Evolutionary conservation across 1,139 yeast species (phyloP).

Genomic region (Pichia sp.): DNA sequence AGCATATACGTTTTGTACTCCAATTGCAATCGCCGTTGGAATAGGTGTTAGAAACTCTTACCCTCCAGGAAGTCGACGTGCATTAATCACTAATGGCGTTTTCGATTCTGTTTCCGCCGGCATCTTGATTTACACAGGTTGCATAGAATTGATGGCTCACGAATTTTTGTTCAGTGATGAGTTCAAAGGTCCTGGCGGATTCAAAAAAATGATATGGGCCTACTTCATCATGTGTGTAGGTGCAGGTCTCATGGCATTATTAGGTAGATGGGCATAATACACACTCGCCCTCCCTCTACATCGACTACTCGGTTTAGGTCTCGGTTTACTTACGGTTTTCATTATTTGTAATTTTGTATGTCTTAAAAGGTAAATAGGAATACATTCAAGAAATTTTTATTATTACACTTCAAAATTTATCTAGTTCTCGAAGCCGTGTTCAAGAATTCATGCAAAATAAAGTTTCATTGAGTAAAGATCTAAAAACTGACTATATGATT

Average conservation of each 20-base stretch:
- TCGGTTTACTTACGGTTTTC: background rate
- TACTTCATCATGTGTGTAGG: slow-evolving; percentile 54
- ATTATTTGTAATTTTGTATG: background rate
- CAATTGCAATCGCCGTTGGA: slow-evolving; percentile 82
- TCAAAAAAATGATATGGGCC: slow-evolving; percentile 40
- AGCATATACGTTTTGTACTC: slow-evolving; percentile 66
- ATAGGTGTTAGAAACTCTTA: slow-evolving; percentile 71
- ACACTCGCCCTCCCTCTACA: background rate
- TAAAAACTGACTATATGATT: background rate
- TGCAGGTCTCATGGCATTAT: slow-evolving; percentile 77
- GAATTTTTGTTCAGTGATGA: slow-evolving; percentile 73
- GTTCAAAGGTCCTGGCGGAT: slow-evolving; percentile 49
- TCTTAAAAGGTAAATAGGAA: background rate
- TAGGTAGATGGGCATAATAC: slow-evolving; percentile 86
- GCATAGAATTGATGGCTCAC: slow-evolving; percentile 84
- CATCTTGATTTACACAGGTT: slow-evolving; percentile 76
- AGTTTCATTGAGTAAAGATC: background rate
- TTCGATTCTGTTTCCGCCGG: slow-evolving; percentile 86
- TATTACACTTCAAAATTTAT: too few relatives aligned
- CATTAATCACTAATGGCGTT: slow-evolving; percentile 69
- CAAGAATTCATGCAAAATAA: background rate
- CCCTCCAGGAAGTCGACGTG: slow-evolving; percentile 51
- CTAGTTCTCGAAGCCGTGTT: too few relatives aligned
- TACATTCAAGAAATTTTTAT: background rate
- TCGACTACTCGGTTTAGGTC: background rate